Conservation (phyloP, 106 monocot species). For the Gastrodia elata region DNA sequence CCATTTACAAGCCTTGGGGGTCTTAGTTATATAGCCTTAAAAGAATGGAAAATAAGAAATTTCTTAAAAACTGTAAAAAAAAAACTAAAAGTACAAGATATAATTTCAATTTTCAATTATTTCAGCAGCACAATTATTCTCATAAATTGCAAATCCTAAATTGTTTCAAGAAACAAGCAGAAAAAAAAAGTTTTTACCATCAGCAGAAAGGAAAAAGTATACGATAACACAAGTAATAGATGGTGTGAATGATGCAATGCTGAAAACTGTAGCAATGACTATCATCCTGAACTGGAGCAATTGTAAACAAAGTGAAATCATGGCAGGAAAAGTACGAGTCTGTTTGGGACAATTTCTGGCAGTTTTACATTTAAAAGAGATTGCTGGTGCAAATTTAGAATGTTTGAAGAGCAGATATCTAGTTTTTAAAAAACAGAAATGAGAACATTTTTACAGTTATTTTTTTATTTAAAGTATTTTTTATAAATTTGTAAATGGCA, state of each 20-base stretch:
- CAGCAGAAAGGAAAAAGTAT: not conserved
- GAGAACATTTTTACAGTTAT: no score
- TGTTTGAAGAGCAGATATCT: no score
- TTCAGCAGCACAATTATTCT: not conserved
- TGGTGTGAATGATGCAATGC: not conserved
- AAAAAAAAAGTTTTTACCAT: not conserved
- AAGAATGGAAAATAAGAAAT: not conserved
- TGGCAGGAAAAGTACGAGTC: not conserved
- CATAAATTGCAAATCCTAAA: not conserved
- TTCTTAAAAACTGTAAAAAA: not conserved
- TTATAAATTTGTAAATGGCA: no score
- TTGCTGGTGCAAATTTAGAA: no score
- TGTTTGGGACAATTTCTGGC: no score
- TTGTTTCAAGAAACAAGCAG: not conserved
- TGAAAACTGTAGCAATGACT: not conserved
- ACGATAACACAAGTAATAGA: not conserved
- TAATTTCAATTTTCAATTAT: not conserved
- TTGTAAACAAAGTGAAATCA: no score
- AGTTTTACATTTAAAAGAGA: no score
- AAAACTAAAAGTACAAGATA: not conserved
- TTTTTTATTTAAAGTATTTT: no score
- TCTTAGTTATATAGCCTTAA: not conserved
- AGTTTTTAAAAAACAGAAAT: no score
- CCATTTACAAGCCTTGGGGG: no score
- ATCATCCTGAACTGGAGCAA: not conserved